Evolutionary conservation across 2,329 filamentous ascomycete species (phyloP).

Genomic region (Teratosphaeria viscida): DNA sequence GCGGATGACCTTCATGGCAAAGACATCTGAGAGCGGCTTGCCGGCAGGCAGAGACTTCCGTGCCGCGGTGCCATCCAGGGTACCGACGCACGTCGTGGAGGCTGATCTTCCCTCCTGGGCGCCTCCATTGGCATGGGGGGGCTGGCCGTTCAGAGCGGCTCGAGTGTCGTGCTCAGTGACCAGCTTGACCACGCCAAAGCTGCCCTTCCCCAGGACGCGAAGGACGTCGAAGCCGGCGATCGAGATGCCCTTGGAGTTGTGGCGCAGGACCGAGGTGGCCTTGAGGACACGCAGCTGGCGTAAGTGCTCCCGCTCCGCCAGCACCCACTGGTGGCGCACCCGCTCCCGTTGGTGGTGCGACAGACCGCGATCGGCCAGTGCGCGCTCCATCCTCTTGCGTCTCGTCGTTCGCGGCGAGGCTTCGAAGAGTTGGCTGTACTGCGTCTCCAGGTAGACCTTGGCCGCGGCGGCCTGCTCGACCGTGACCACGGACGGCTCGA

Average conservation of each 20-base stretch:
- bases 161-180: slow-evolving; percentile 50
- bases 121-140: neutral
- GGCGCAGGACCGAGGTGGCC: slow-evolving; percentile 43
- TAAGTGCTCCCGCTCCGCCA: slow-evolving; percentile 62
- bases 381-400: slow-evolving; percentile 50
- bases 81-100: slow-evolving; percentile 26
- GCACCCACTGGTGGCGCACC: slow-evolving; percentile 49
- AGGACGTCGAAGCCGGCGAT: slow-evolving; percentile 66
- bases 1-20: slow-evolving; percentile 93
- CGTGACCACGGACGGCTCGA: slow-evolving; percentile 42
- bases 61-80: slow-evolving; percentile 17
- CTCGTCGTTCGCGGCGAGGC: slow-evolving; percentile 50
- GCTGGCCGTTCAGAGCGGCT: neutral
- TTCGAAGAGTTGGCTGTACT: slow-evolving; percentile 60
- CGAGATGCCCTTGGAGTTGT: slow-evolving; percentile 40
- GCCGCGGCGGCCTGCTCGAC: slow-evolving; percentile 70
- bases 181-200: slow-evolving; percentile 83
- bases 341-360: slow-evolving; percentile 44
- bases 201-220: slow-evolving; percentile 80
- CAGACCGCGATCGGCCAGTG: slow-evolving; percentile 50
- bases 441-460: slow-evolving; percentile 77
- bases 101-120: neutral
- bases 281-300: slow-evolving; percentile 64
- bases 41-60: slow-evolving; percentile 15
- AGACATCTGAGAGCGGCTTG: slow-evolving; percentile 49